These are phyloP conservation scores for Huntiella abstrusa DNA, from an alignment of 2,329 filamentous ascomycete species.

Conservation along the genomic window DNA sequence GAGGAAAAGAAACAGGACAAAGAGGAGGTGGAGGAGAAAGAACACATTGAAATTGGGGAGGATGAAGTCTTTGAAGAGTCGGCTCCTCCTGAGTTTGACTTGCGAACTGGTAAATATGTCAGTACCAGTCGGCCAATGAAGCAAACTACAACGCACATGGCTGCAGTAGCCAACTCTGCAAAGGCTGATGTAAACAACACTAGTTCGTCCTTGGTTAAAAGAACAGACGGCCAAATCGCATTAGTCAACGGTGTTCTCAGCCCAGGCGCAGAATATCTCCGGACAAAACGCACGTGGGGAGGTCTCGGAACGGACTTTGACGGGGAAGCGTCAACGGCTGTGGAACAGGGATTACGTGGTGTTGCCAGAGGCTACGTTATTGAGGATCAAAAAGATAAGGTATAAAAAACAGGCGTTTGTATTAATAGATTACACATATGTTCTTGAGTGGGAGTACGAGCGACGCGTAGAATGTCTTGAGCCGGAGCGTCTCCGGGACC, in stretches of 20 bases:
- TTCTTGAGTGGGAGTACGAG: slow-evolving; percentile 31
- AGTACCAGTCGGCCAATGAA: slow-evolving; percentile 61
- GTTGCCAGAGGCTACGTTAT: slow-evolving; percentile 78
- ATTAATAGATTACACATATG: slow-evolving; percentile 25
- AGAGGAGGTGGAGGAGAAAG: slow-evolving; percentile 13
- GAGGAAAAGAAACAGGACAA: slow-evolving; percentile 12
- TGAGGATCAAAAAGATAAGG: slow-evolving; percentile 40
- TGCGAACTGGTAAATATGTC: slow-evolving; percentile 70
- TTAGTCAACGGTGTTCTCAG: slow-evolving; percentile 74
- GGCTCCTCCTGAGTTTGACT: slow-evolving; percentile 75
- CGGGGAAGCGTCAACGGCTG: slow-evolving; percentile 39
- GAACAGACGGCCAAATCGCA: slow-evolving; percentile 47
- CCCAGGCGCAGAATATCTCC: slow-evolving; percentile 74
- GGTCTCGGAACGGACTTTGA: slow-evolving; percentile 74
- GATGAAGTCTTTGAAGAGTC: slow-evolving; percentile 48
- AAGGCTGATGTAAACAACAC: slow-evolving; percentile 10
- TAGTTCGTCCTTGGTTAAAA: slow-evolving; percentile 32
- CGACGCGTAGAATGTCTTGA: slow-evolving; percentile 21
- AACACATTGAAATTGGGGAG: slow-evolving; percentile 19
- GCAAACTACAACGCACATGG: neutral
- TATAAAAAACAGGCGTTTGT: neutral
- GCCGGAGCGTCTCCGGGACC: slow-evolving; percentile 22
- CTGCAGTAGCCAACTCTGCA: slow-evolving; percentile 17
- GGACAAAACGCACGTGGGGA: slow-evolving; percentile 72
- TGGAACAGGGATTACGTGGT: slow-evolving; percentile 76